Evolutionary conservation across 2,329 filamentous ascomycete genomes (phyloP).

Genomic region (Herpotrichia juniperi): DNA sequence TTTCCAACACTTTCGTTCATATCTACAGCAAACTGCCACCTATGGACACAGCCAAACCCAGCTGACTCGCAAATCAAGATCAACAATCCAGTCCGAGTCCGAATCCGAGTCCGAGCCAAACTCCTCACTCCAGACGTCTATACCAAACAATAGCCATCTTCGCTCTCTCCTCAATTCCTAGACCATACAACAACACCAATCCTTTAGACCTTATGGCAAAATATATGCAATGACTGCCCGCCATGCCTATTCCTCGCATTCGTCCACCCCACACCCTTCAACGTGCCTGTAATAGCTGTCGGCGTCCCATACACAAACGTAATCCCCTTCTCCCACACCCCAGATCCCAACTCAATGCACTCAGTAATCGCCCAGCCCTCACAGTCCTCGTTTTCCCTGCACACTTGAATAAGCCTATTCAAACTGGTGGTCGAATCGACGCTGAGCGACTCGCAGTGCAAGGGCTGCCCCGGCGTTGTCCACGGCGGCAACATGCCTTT

Average conservation of each 20-base stretch:
- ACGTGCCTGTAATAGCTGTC: background rate
- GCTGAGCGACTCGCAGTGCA: constrained; percentile 34
- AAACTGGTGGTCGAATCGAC: constrained; percentile 26
- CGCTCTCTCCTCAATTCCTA: too few relatives aligned
- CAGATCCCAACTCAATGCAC: constrained; percentile 42
- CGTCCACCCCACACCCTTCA: background rate
- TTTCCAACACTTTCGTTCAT: too few relatives aligned
- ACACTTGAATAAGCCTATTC: constrained; percentile 35
- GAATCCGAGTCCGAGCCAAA: too few relatives aligned
- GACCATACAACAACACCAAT: too few relatives aligned
- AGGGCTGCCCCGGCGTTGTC: constrained; percentile 29
- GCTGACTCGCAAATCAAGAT: too few relatives aligned
- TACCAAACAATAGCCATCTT: too few relatives aligned
- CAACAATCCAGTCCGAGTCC: too few relatives aligned
- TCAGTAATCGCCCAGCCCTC: constrained; percentile 38
- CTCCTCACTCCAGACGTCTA: too few relatives aligned
- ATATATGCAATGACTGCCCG: constrained; percentile 2
- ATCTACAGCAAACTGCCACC: too few relatives aligned
- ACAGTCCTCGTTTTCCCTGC: constrained; percentile 34
- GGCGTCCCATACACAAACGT: constrained; percentile 39
- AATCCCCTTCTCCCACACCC: constrained; percentile 42
- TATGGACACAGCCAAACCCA: too few relatives aligned
- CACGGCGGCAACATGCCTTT: constrained; percentile 37
- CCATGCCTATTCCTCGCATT: constrained; percentile 1
- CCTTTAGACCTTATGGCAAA: constrained; percentile 1